Percentiles rank a stretch among this genome's conserved stretches.
Evolutionary conservation across 2,329 filamentous ascomycete genomes (phyloP).

Genomic region (Pyrenochaeta sp.): DNA sequence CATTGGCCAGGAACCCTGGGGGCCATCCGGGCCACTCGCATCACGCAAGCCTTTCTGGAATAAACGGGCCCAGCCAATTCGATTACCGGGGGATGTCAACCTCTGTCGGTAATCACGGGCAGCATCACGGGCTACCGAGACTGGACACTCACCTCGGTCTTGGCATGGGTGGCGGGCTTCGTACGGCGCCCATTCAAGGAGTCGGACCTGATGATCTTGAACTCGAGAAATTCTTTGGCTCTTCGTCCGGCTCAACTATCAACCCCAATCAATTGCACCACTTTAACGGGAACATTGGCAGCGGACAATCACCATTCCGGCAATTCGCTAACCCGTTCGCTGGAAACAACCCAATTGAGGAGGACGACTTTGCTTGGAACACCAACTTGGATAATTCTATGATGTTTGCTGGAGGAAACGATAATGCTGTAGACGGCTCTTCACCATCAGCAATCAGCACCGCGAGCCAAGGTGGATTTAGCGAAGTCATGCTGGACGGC

Average conservation of each 20-base stretch:
- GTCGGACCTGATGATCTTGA: conserved; percentile 68
- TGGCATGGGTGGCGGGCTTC: conserved; percentile 71
- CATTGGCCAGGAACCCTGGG: conserved; percentile 58
- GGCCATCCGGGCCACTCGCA: conserved; percentile 66
- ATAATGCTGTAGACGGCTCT: conserved; percentile 87
- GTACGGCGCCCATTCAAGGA: conserved; percentile 72
- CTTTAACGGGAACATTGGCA: conserved; percentile 77
- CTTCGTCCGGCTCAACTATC: conserved; percentile 62
- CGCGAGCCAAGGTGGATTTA: conserved; percentile 88
- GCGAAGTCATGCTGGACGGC: conserved; percentile 89
- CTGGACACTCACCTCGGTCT: conserved; percentile 80
- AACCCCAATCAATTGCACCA: conserved; percentile 80
- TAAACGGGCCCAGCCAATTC: conserved; percentile 64
- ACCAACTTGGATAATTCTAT: conserved; percentile 78
- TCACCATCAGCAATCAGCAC: conserved; percentile 97
- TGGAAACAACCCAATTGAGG: conserved; percentile 66
- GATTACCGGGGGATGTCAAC: conserved; percentile 77
- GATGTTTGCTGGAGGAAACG: conserved; percentile 63
- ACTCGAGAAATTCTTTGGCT: conserved; percentile 74
- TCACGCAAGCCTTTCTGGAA: conserved; percentile 76
- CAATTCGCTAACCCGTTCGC: conserved; percentile 60
- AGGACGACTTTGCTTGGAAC: conserved; percentile 87
- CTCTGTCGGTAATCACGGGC: conserved; percentile 69
- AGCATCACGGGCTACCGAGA: conserved; percentile 75
- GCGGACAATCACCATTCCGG: conserved; percentile 58